Evolutionary conservation across 2,329 filamentous ascomycete genomes (phyloP).

Genomic region (Tolypocladium paradoxum): DNA sequence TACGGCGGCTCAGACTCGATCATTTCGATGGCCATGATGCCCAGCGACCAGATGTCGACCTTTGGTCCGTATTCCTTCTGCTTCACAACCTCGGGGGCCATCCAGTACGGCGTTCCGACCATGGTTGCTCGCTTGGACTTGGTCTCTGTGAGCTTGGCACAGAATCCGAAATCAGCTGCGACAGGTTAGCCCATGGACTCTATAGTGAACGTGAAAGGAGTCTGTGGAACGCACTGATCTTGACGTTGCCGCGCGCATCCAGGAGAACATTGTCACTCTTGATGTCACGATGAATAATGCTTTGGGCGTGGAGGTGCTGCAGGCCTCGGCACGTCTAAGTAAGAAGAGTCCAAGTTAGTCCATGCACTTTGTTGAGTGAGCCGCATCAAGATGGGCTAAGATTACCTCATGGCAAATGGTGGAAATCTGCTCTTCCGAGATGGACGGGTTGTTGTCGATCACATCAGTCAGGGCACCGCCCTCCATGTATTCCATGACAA

Average conservation of each 20-base stretch:
- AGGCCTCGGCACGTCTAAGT: constrained; percentile 86
- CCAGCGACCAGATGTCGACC: constrained; percentile 97
- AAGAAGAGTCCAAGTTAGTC: constrained; percentile 11
- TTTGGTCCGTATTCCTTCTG: constrained; percentile 98
- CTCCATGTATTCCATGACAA: constrained; percentile 99
- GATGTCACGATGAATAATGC: constrained; percentile 98
- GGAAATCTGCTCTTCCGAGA: constrained; percentile 93
- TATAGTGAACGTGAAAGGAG: background rate
- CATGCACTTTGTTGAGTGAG: background rate
- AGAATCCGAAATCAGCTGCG: constrained; percentile 97
- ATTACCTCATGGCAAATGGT: constrained; percentile 92
- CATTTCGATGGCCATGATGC: constrained; percentile 99
- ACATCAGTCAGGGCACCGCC: constrained; percentile 95
- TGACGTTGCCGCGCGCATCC: constrained; percentile 89
- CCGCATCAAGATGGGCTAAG: too few relatives aligned
- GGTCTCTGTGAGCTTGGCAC: constrained; percentile 92
- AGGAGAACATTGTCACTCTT: constrained; percentile 98
- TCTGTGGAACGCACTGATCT: constrained; percentile 69
- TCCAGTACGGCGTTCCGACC: constrained; percentile 99
- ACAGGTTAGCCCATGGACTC: constrained; percentile 18
- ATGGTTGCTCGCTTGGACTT: constrained; percentile 97
- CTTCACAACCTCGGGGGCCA: constrained; percentile 98
- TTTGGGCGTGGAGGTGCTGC: constrained; percentile 87
- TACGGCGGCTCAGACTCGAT: constrained; percentile 98
- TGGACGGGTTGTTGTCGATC: constrained; percentile 92